These are phyloP conservation scores for Incumbomyces delicatus DNA, from an alignment of 2,329 filamentous ascomycete genomes.

Conservation along the genomic window DNA sequence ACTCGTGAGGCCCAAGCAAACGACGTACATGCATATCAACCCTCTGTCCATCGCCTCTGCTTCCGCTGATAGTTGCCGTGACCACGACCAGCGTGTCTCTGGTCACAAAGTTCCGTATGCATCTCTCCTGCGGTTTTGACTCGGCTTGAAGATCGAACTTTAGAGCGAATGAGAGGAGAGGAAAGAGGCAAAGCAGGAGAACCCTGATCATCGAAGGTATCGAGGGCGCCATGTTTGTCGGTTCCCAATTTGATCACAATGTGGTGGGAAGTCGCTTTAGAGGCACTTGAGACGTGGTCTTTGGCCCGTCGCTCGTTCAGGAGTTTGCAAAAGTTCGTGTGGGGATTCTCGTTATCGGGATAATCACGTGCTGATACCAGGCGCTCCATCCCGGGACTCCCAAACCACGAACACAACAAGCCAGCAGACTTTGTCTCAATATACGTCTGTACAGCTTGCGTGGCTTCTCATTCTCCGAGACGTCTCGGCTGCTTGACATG, in stretches of 20 bases:
- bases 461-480: too few species aligned
- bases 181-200: slow-evolving; percentile 25
- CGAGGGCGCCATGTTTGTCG: slow-evolving; percentile 24
- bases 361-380: slow-evolving; percentile 7
- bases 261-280: background rate
- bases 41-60: slow-evolving; percentile 79
- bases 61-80: slow-evolving; percentile 77
- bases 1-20: background rate
- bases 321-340: slow-evolving; percentile 5
- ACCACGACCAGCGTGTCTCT: slow-evolving; percentile 92
- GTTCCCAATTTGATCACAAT: background rate
- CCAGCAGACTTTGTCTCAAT: too few species aligned
- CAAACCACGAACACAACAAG: too few species aligned
- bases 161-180: slow-evolving; percentile 50
- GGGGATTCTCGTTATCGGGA: background rate
- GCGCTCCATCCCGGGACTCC: too few species aligned
- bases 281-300: slow-evolving; percentile 1
- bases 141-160: slow-evolving; percentile 83
- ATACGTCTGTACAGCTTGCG: too few species aligned
- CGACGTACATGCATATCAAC: slow-evolving; percentile 82
- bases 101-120: slow-evolving; percentile 90
- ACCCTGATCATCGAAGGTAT: slow-evolving; percentile 23
- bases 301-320: background rate
- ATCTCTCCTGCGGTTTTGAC: slow-evolving; percentile 60
- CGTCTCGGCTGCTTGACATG: too few species aligned